Evolutionary conservation across 768 basidiomycete genomes (phyloP).

Genomic region (Cystofilobasidium ferigula): DNA sequence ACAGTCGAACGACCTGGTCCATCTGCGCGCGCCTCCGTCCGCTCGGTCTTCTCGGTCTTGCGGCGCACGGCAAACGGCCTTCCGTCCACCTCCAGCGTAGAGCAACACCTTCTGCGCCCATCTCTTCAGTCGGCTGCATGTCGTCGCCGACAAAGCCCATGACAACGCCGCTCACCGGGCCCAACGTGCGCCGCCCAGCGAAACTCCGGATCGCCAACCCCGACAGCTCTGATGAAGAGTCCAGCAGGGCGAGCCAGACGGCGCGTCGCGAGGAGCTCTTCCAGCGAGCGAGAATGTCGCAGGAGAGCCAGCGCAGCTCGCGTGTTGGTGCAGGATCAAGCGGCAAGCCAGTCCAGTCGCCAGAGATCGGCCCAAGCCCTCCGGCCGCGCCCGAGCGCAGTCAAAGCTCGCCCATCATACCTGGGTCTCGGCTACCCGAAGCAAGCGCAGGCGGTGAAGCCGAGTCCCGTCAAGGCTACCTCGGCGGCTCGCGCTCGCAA

Average conservation of each 20-base stretch:
- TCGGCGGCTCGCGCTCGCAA: not conserved
- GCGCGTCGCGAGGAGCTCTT: constrained; percentile 2
- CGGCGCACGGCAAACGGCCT: no score
- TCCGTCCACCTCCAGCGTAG: no score
- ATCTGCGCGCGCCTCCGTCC: no score
- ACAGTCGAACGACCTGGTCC: no score
- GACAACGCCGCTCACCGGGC: not conserved
- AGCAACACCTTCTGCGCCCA: no score
- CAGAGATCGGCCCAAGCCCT: not conserved
- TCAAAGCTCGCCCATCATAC: not conserved
- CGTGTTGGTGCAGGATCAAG: no score
- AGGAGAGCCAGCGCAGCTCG: not conserved
- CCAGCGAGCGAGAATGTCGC: not conserved
- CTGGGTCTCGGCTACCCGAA: not conserved
- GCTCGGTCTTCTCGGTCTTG: no score
- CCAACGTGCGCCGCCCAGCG: not conserved
- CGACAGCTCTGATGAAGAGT: not conserved
- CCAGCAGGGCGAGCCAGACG: not conserved
- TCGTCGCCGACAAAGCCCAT: not conserved
- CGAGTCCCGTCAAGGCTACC: not conserved
- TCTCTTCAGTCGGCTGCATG: not conserved
- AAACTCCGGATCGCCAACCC: constrained; percentile 5
- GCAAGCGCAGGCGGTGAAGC: no score
- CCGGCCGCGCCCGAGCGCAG: not conserved
- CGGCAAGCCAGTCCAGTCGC: no score